Evolutionary conservation across 2,329 filamentous ascomycete genomes (phyloP), one percentile per base, ranked within the genome.

Genomic region (Clarireedia homoeocarpa): DNA sequence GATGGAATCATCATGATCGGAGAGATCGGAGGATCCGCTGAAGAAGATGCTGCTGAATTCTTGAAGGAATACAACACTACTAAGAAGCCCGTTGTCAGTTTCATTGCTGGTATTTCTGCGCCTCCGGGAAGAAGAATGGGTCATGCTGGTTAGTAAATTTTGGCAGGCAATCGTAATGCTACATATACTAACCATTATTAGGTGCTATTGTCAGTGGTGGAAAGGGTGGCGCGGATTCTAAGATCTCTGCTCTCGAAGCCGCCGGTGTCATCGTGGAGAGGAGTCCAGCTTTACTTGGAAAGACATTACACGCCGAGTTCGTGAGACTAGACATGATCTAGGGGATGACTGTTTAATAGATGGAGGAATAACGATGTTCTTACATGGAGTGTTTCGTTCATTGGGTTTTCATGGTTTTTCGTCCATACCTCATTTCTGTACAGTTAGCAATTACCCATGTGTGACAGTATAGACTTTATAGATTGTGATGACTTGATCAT

Each of bases 1-100:
- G 94, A 99, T 72, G 94, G 94, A 71, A 96, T 99, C 77, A 96
- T 99, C 79, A 96, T 99, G 94, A 97, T 99, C 73, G 94, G 94
- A 72, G 94, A 97, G 80, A 97, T 99, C 72, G 94, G 94, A 75
- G 94, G 94, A 62, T 89, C 88, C 59, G 94, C 94, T 58, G 94
- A 99, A 79, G 94, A 99, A 79, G 94, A 99, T 69, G 94, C 94
- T 40, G 92, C 94, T 69, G 94, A 97, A 69, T 99, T 95, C 82
- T 78, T 97, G 71, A 90, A 88, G 79, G 80, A 84, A 72, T 83
- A 94, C 81, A 97, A 99, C 83, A 91, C 85, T 59, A 79, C 85
- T 73, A 88, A 91, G 71, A 99, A 96, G 85, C 94, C 94, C 69
- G 91, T 95, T 59, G 94, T 97, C 68, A 90, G 88, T 75, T 99